Evolutionary conservation across 2,329 filamentous ascomycete species (phyloP).

Genomic region (Westerdykella aurantiaca): DNA sequence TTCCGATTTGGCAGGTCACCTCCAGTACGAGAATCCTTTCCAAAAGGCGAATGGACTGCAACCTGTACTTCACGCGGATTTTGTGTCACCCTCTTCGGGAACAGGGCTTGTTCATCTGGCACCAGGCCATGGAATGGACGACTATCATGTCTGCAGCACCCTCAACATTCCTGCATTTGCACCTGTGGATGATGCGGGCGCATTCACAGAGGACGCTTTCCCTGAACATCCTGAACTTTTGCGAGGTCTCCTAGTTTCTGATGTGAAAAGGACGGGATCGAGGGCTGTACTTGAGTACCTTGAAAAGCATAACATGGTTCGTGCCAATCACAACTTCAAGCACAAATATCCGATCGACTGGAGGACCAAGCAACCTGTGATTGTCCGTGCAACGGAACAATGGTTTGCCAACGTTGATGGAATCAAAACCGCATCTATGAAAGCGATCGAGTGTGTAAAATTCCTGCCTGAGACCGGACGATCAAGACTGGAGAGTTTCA

Average conservation of each 20-base stretch:
- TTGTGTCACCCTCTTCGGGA: slow-evolving; percentile 85
- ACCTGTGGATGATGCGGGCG: slow-evolving; percentile 75
- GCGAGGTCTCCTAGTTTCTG: slow-evolving; percentile 66
- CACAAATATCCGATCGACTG: slow-evolving; percentile 99
- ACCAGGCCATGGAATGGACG: slow-evolving; percentile 93
- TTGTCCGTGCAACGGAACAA: slow-evolving; percentile 87
- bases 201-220: slow-evolving; percentile 74
- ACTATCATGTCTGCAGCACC: slow-evolving; percentile 74
- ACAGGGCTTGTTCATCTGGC: slow-evolving; percentile 93
- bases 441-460: slow-evolving; percentile 62
- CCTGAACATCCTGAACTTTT: slow-evolving; percentile 62
- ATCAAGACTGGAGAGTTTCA: slow-evolving; percentile 73
- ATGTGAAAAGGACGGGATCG: slow-evolving; percentile 51
- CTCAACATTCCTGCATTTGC: slow-evolving; percentile 68
- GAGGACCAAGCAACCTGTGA: slow-evolving; percentile 88
- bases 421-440: slow-evolving; percentile 70
- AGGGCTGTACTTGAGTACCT: slow-evolving; percentile 65
- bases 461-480: slow-evolving; percentile 75
- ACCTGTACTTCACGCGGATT: slow-evolving; percentile 74
- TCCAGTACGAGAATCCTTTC: slow-evolving; percentile 67
- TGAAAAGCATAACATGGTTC: slow-evolving; percentile 46
- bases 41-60: slow-evolving; percentile 56
- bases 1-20: slow-evolving; percentile 54
- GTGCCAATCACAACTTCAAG: slow-evolving; percentile 63
- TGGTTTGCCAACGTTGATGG: slow-evolving; percentile 92